phyloP scores from a whole-genome alignment of 768 basidiomycete species.

The Termitomyces sp. region DNA sequence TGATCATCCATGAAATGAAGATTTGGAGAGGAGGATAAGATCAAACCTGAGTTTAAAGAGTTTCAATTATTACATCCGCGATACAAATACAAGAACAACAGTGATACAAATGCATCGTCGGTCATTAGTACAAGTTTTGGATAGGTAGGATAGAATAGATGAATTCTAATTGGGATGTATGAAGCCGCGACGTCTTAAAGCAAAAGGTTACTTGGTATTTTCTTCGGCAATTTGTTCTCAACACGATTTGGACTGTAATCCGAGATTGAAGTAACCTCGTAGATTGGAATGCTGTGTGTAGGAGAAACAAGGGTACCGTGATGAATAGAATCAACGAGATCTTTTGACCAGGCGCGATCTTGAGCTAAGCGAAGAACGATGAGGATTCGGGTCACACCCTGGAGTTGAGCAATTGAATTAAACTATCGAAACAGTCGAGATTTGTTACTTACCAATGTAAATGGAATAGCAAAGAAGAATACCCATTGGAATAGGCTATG shows the following conservation, averaged over 20 bases:
- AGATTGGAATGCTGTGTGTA: conserved; percentile 17
- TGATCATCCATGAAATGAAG: conserved; percentile 14
- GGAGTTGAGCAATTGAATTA: neutral
- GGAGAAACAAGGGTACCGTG: conserved; percentile 13
- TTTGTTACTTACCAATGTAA: conserved; percentile 23
- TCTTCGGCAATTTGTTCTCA: neutral
- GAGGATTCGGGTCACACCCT: conserved; percentile 17
- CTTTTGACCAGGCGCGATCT: conserved; percentile 19
- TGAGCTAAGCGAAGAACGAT: conserved; percentile 18
- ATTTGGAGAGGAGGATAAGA: neutral
- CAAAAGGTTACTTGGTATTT: neutral
- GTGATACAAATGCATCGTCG: neutral
- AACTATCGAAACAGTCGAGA: neutral
- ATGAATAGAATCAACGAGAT: conserved; percentile 14
- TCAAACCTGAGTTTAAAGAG: neutral
- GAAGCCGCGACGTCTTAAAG: neutral
- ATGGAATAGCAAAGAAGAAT: conserved; percentile 27
- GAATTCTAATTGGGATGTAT: neutral
- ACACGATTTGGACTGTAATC: neutral
- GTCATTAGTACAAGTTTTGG: neutral
- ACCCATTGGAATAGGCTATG: conserved; percentile 22
- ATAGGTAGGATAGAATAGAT: neutral
- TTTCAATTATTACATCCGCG: neutral
- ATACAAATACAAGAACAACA: neutral
- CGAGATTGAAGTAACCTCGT: conserved; percentile 10